These are phyloP conservation scores for Laguncularia racemosa DNA, from an alignment of 345 rosid species.

Conservation along the genomic window DNA sequence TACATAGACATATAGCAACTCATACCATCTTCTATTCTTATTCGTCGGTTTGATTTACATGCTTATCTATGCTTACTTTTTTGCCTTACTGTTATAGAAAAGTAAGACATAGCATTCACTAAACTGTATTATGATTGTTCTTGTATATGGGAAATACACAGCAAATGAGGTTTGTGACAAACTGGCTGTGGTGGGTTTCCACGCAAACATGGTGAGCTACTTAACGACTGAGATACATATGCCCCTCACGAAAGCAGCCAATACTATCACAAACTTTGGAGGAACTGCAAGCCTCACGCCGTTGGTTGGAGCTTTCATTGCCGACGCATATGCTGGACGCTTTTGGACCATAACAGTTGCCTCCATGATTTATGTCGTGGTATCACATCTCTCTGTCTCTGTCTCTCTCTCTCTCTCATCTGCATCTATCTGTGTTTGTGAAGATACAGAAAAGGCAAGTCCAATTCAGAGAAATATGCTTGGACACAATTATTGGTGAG, in stretches of 20 bases:
- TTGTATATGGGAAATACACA: too few species aligned
- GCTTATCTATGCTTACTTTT: too few species aligned
- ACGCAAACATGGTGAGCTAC: constrained; percentile 83
- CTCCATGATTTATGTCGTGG: constrained; percentile 70
- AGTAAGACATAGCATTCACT: too few species aligned
- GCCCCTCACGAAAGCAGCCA: constrained; percentile 91
- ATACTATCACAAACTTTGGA: constrained; percentile 80
- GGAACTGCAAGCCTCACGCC: constrained; percentile 85
- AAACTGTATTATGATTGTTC: too few species aligned
- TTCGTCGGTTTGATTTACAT: not conserved
- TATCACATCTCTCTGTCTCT: constrained; percentile 11
- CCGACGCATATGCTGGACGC: constrained; percentile 79
- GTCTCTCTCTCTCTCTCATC: not conserved
- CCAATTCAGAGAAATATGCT: too few species aligned
- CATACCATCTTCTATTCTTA: not conserved
- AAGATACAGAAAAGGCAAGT: not conserved
- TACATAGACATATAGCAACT: too few species aligned
- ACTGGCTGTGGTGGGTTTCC: constrained; percentile 81
- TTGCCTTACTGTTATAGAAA: too few species aligned
- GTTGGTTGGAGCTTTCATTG: constrained; percentile 75
- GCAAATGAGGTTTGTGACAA: constrained; percentile 89
- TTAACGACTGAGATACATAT: constrained; percentile 70
- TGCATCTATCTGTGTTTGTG: too few species aligned
- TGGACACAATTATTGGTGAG: too few species aligned
- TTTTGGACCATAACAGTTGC: constrained; percentile 75